A percentile compares a stretch with the other conserved stretches of the same genome.
Conservation (phyloP, 306 rosid genomes). For the Castanospermum australe region DNA sequence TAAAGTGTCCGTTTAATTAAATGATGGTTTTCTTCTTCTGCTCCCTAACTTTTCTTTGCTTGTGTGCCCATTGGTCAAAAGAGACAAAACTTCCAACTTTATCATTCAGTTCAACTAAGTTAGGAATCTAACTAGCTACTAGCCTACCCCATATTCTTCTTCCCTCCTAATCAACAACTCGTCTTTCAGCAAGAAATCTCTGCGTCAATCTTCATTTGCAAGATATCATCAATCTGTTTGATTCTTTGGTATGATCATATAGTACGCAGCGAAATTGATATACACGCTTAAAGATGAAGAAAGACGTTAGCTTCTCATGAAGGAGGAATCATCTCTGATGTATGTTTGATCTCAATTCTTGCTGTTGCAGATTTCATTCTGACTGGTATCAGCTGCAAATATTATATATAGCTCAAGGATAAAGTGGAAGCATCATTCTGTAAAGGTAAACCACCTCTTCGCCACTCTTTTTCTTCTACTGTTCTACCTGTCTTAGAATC, state of each 20-base stretch:
- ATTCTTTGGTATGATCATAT: not conserved
- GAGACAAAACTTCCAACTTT: not conserved
- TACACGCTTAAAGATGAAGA: not conserved
- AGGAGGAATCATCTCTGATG: not conserved
- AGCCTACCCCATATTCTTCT: not conserved
- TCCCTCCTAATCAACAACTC: not conserved
- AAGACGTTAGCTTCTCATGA: not conserved
- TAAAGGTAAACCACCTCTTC: not conserved
- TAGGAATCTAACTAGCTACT: constrained; percentile 1
- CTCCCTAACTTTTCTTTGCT: not conserved
- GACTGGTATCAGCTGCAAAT: not conserved
- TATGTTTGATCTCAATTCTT: not conserved
- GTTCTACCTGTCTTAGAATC: not conserved
- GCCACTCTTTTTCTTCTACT: not conserved
- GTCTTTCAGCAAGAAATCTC: not conserved
- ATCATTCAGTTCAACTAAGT: not conserved
- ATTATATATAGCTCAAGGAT: not conserved
- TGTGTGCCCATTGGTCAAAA: not conserved
- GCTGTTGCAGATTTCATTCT: not conserved
- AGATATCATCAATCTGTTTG: not conserved
- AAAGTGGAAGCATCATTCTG: not conserved
- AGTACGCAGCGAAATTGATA: not conserved
- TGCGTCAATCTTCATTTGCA: constrained; percentile 11
- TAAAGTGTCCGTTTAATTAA: not conserved
- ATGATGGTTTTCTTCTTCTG: not conserved